Conservation (phyloP, 148 eudicot genomes). For the Vaccinium darrowii region DNA sequence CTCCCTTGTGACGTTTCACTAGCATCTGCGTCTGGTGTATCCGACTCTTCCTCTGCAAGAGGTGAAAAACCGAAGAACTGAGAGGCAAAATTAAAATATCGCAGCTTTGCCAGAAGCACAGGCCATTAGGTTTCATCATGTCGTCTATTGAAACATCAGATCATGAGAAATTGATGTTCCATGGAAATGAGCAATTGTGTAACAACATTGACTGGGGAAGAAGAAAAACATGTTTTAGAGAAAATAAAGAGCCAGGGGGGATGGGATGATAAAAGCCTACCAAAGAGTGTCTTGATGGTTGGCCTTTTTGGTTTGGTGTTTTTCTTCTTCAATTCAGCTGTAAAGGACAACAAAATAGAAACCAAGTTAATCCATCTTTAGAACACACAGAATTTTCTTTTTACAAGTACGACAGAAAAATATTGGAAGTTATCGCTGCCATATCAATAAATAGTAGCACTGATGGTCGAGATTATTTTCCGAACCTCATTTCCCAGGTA, state of each 20-base stretch:
- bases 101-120: neutral
- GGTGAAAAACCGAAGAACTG: neutral
- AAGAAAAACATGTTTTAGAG: conserved; percentile 8
- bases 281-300: conserved; percentile 87
- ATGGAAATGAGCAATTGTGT: neutral
- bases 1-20: conserved; percentile 47
- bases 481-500: neutral
- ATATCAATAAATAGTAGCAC: neutral
- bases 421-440: neutral
- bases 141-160: neutral
- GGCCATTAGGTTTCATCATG: neutral
- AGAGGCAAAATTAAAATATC: neutral
- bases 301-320: conserved; percentile 78
- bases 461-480: neutral
- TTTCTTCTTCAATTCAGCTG: conserved; percentile 98
- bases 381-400: too few relatives aligned
- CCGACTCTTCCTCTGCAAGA: conserved; percentile 75
- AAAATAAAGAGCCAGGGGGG: neutral
- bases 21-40: conserved; percentile 52
- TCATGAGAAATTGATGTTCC: neutral
- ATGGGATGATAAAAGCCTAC: conserved; percentile 35
- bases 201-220: neutral
- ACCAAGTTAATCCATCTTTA: neutral
- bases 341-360: conserved; percentile 18
- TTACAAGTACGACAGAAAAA: neutral